Base-by-base conservation (phyloP, 192 early-diverging fungal genomes). In the Powellomyces hirtus region DNA sequence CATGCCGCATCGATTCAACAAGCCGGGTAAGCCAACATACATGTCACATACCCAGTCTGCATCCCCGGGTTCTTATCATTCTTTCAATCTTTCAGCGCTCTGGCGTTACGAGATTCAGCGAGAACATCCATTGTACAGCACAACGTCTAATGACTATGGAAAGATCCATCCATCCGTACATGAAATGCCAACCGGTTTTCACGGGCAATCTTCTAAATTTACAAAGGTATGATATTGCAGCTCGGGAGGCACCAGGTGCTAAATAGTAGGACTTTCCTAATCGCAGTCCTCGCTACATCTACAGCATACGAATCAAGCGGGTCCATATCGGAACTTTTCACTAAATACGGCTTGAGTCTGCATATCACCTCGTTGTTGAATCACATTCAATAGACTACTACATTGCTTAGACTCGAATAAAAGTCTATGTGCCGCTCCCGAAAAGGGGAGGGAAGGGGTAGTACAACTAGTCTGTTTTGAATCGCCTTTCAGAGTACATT, bases 161-260 rank as follows among this genome's bases (percentile, higher is more conserved):
- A 60, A 65, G 0, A 31, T 66, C 27, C 61, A 52, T 10, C 83
- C 83, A 27, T 62, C 80, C 4, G 62, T 80, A 24, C 83, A 84
- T 62, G 83, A 84, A 34, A 84, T 84, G 83, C 83, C 83, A 20
- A 59, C 62, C 13, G 52, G 38, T n/a, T 84, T 82, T 57, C 68
- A 75, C 37, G 83, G 83, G 2, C 76, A 79, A 50, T 74, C 71
- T 1, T 52, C 68, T 2, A 80, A 77, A 36, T 84, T 84, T 46
- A 74, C 77, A 4, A 75, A 80, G 73, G 83, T 83, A 61, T 16
- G 38, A 13, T 7, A 16, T 37, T 16, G 38, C 27, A 6, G 60
- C 36, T 29, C 4, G 44, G 16, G 7, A 24, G 11, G 13, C 11
- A 33, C 8, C 8, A 10, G 10, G 26, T 10, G 10, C 10, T 10